Evolutionary conservation across 2,329 filamentous ascomycete species (phyloP).

Genomic region (Trichoderma guizhouense): DNA sequence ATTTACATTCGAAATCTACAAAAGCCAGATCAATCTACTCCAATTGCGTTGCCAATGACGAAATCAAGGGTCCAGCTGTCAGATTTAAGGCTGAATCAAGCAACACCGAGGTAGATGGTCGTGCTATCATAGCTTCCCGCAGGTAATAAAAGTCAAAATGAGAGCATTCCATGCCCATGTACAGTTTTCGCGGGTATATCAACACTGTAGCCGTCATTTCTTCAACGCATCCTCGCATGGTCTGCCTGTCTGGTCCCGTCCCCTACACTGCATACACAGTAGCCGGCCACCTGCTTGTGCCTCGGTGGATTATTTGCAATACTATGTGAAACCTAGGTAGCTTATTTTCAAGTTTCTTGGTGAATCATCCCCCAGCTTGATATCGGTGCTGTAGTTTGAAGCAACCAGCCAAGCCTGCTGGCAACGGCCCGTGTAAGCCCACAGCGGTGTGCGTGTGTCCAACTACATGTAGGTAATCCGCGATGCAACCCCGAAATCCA

Average conservation of each 20-base stretch:
- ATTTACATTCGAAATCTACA: background rate
- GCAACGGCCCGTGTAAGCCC: background rate
- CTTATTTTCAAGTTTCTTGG: background rate
- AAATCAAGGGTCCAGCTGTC: background rate
- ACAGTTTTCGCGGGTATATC: background rate
- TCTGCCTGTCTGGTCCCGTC: background rate
- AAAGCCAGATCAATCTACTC: background rate
- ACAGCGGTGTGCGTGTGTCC: background rate
- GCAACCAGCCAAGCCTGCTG: background rate
- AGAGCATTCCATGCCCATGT: background rate
- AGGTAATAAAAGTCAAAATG: background rate
- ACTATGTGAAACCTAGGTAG: background rate
- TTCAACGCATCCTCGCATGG: background rate
- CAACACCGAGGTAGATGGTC: background rate
- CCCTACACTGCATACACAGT: background rate
- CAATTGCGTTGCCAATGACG: background rate
- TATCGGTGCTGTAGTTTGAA: background rate
- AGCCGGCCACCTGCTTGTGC: background rate
- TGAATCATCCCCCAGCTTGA: background rate
- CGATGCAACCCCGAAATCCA: background rate
- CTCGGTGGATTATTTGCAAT: background rate
- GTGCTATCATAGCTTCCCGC: background rate
- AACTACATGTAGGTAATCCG: background rate
- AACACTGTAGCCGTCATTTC: background rate
- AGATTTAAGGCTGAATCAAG: background rate